These are phyloP conservation scores for Erythrophleum ivorense DNA, from an alignment of 331 rosid genomes.

Conservation along the genomic window DNA sequence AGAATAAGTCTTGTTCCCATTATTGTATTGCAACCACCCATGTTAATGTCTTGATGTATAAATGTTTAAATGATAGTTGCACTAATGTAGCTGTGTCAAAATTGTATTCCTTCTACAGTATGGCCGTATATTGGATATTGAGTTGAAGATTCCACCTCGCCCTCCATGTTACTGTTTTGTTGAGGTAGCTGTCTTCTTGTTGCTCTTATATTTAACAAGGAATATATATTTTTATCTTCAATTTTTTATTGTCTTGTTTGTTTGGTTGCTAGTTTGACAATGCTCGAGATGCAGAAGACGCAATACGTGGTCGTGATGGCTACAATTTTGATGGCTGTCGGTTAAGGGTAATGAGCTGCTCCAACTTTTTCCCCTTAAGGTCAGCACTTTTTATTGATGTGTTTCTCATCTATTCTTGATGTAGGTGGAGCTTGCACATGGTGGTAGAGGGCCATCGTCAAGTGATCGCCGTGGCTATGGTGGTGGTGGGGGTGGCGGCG, in stretches of 20 bases:
- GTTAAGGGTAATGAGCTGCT: slow-evolving; percentile 66
- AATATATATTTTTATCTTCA: not conserved
- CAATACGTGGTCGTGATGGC: slow-evolving; percentile 97
- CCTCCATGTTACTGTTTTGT: slow-evolving; percentile 98
- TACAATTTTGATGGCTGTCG: slow-evolving; percentile 98
- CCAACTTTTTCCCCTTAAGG: not conserved
- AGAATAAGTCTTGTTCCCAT: not conserved
- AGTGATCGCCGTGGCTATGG: slow-evolving; percentile 93
- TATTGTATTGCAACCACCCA: not conserved
- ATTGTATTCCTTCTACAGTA: slow-evolving; percentile 62
- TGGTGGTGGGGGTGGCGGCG: slow-evolving; percentile 45
- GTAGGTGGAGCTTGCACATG: slow-evolving; percentile 99
- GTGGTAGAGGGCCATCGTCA: slow-evolving; percentile 96
- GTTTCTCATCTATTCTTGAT: slow-evolving; percentile 30
- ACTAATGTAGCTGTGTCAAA: slow-evolving; percentile 16
- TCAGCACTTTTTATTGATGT: not conserved
- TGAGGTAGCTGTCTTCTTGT: slow-evolving; percentile 61
- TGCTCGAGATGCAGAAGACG: slow-evolving; percentile 97
- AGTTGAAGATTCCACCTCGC: slow-evolving; percentile 94
- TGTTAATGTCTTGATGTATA: not conserved
- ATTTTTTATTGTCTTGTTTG: slow-evolving; percentile 15
- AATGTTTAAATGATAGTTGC: slow-evolving; percentile 14
- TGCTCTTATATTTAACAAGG: not conserved
- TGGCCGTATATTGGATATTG: slow-evolving; percentile 94
- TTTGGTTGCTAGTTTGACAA: slow-evolving; percentile 76